Conservation (phyloP, 371 early-diverging fungal species). For the Mortierella polycephala region DNA sequence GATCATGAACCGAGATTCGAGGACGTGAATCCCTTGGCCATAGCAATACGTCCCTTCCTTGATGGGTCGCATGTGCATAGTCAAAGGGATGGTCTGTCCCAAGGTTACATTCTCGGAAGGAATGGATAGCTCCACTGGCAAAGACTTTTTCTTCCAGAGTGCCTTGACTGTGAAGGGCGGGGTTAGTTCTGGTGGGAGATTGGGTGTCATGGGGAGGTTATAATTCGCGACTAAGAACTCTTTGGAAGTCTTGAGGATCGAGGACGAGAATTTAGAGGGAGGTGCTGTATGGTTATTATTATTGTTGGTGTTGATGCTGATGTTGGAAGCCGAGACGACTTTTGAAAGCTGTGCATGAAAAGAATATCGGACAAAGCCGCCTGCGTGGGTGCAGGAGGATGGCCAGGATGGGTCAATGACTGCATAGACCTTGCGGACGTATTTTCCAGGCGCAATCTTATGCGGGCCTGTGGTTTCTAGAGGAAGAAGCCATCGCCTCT, state of each 20-base stretch:
- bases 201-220: neutral
- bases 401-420: conserved; percentile 21
- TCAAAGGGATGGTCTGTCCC: conserved; percentile 16
- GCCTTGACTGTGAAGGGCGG: neutral
- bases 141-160: conserved; percentile 9
- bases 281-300: neutral
- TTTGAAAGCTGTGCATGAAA: conserved; percentile 14
- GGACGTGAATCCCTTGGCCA: conserved; percentile 11
- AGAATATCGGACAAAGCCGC: conserved; percentile 20
- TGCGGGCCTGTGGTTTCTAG: conserved; percentile 3
- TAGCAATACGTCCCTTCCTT: conserved; percentile 1
- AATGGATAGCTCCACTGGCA: conserved; percentile 15
- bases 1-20: conserved; percentile 21
- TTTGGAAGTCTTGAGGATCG: neutral
- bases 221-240: conserved; percentile 21
- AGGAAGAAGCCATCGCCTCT: conserved; percentile 15
- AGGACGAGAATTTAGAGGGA: neutral
- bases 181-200: neutral
- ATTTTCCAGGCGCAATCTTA: conserved; percentile 7
- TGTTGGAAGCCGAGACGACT: neutral
- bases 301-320: too few relatives aligned
- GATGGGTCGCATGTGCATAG: conserved; percentile 5
- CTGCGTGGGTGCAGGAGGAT: conserved; percentile 10
- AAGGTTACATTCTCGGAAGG: conserved; percentile 10
- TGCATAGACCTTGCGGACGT: conserved; percentile 11